Base-by-base conservation (phyloP, 176 grass and related monocot genomes). In the Avena insularis region DNA sequence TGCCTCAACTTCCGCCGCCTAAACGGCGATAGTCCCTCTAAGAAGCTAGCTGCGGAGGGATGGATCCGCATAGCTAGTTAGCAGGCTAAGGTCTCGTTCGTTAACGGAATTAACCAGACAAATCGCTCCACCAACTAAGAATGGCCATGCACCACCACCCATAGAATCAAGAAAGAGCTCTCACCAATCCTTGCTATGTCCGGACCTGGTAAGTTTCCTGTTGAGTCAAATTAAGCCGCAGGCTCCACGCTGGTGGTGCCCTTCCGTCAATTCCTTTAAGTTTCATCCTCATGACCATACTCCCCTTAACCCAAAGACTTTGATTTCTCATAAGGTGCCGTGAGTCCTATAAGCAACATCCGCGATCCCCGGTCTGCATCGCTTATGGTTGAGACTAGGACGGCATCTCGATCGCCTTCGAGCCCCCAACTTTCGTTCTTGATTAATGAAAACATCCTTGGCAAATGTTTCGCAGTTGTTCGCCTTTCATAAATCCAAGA, bases 31-130 rank as follows among this genome's bases (percentile, higher is more conserved):
- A 93, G 91, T 95, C 91, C 91, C 91, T 95, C 91, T 93, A 95
- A 95, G 91, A 95, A 93, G 93, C 93, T 95, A 88, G 89, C 84
- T 88, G n/a, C 81, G 64, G 81, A 95, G 89, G 86, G 91, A 95
- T 93, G 80, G 16, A 60, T 77, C 71, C 10, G 15, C 70, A 82
- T 87, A 87, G 78, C 86, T 93, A 90, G 89, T 93, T 91, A 91
- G 92, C 47, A 86, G 88, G 88, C 78, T 86, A 65, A 91, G 91
- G 89, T 93, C 89, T 93, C 86, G 78, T 86, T 93, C 71, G 86
- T 93, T 93, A 93, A 77, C 63, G 71, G 55, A 93, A 93, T 93
- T 93, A 93, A 90, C 91, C 75, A 71, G 75, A 92, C 75, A 92
- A 93, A 68, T 68, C 31, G 31, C 65, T 71, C 68, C 68, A 93